Conservation (phyloP, 306 rosid species). For the Neltuma alba region DNA sequence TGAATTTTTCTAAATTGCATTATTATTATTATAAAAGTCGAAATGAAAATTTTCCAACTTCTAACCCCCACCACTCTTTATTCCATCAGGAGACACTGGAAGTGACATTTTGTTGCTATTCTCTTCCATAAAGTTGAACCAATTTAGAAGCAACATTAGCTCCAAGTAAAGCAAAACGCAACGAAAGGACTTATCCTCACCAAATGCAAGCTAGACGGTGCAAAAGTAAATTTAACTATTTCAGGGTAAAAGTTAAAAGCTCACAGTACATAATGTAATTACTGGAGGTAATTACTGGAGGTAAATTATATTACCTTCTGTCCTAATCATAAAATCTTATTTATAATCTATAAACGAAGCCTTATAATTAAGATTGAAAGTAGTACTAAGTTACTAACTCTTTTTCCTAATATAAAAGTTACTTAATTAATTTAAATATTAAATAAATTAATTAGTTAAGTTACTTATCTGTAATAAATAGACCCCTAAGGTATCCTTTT, state of each 20-base stretch:
- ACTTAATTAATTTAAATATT: too few species aligned
- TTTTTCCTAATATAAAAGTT: too few species aligned
- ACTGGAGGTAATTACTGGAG: too few species aligned
- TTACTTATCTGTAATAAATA: too few species aligned
- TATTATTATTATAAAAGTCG: neutral
- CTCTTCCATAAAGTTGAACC: slow-evolving; percentile 37
- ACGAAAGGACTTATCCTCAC: slow-evolving; percentile 34
- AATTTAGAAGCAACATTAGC: slow-evolving; percentile 40
- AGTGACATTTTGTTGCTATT: slow-evolving; percentile 32
- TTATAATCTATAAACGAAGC: too few species aligned
- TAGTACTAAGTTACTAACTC: too few species aligned
- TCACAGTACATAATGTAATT: neutral
- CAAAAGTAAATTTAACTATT: slow-evolving; percentile 28
- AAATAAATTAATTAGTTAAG: too few species aligned
- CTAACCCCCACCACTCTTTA: neutral
- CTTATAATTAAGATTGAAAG: too few species aligned
- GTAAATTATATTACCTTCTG: too few species aligned
- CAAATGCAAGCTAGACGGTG: neutral
- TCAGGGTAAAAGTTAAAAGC: slow-evolving; percentile 4
- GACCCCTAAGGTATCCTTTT: too few species aligned
- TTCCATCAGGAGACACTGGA: slow-evolving; percentile 23
- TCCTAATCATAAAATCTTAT: too few species aligned
- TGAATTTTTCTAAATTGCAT: neutral
- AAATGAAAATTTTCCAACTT: neutral
- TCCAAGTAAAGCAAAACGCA: slow-evolving; percentile 30